phyloP scores from a whole-genome alignment of 1,284 basidiomycete genomes.

The Melanopsichium pennsylvanicum region DNA sequence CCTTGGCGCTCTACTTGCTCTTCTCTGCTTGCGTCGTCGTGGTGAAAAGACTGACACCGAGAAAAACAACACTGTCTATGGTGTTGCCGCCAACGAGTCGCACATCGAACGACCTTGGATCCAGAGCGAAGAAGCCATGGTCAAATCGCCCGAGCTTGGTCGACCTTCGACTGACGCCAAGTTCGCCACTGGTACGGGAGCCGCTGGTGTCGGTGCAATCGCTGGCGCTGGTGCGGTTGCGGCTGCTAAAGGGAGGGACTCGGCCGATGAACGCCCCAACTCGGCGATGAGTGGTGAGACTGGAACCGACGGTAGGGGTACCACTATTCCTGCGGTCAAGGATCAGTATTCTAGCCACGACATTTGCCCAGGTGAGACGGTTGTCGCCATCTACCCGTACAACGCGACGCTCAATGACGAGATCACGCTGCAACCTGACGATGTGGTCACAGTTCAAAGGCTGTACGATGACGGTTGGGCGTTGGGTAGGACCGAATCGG shows the following conservation, averaged over 20 bases:
- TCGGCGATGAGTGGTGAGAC: conserved; percentile 48
- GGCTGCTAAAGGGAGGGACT: conserved; percentile 33
- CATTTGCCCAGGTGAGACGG: conserved; percentile 55
- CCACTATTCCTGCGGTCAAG: conserved; percentile 55
- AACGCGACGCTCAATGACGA: conserved; percentile 60
- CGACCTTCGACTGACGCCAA: conserved; percentile 39
- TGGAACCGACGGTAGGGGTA: conserved; percentile 53
- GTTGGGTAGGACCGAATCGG: conserved; percentile 43
- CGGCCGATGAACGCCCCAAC: conserved; percentile 43
- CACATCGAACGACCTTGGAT: conserved; percentile 54
- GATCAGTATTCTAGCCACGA: conserved; percentile 62
- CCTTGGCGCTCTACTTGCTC: conserved; percentile 47
- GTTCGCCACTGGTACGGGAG: conserved; percentile 24
- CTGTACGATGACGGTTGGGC: conserved; percentile 63
- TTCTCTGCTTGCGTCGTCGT: conserved; percentile 39
- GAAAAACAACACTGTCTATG: conserved; percentile 38
- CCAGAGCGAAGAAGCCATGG: conserved; percentile 45
- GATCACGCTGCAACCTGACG: conserved; percentile 56
- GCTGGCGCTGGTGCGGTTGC: conserved; percentile 40
- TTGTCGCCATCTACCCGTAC: conserved; percentile 62
- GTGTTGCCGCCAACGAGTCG: conserved; percentile 31
- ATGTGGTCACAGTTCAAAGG: conserved; percentile 52
- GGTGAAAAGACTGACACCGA: conserved; percentile 29
- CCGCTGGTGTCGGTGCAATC: conserved; percentile 36
- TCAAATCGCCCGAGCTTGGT: conserved; percentile 35